phyloP scores from a whole-genome alignment of 2,329 filamentous ascomycete species.

The Parastagonospora nodorum region DNA sequence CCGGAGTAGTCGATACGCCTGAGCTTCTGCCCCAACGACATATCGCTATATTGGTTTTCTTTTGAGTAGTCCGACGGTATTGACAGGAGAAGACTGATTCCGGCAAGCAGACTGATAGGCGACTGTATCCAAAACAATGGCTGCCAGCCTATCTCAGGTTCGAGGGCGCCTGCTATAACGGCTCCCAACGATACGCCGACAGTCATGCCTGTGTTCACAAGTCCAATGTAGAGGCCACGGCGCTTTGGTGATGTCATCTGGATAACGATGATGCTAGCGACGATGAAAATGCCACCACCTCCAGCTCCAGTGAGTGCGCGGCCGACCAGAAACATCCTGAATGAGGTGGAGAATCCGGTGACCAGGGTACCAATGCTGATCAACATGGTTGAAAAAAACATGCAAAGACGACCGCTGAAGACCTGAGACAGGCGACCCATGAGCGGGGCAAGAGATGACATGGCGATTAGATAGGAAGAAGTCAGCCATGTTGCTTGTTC shows the following conservation, averaged over 20 bases:
- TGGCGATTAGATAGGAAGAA: slow-evolving; percentile 67
- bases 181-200: slow-evolving; percentile 73
- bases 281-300: slow-evolving; percentile 72
- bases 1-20: slow-evolving; percentile 76
- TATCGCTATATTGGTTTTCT: slow-evolving; percentile 41
- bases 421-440: slow-evolving; percentile 74
- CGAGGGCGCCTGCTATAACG: slow-evolving; percentile 69
- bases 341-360: slow-evolving; percentile 64
- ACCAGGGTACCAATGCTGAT: slow-evolving; percentile 67
- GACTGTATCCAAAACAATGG: slow-evolving; percentile 75
- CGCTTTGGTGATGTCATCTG: slow-evolving; percentile 70
- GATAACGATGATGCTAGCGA: slow-evolving; percentile 76
- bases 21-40: slow-evolving; percentile 60
- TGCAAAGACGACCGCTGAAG: slow-evolving; percentile 70
- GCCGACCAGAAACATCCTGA: slow-evolving; percentile 70
- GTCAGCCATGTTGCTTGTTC: slow-evolving; percentile 80
- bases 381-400: slow-evolving; percentile 64
- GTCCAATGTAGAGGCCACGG: slow-evolving; percentile 74
- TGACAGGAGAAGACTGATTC: slow-evolving; percentile 65
- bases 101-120: slow-evolving; percentile 66
- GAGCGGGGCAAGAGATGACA: slow-evolving; percentile 67
- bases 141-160: slow-evolving; percentile 71
- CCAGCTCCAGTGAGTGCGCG: slow-evolving; percentile 71
- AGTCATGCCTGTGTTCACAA: slow-evolving; percentile 75
- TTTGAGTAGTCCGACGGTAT: slow-evolving; percentile 60